Percentiles rank a stretch among this genome's conserved stretches.
Conservation (phyloP, 441 rosid species). For the Populus hybrid region DNA sequence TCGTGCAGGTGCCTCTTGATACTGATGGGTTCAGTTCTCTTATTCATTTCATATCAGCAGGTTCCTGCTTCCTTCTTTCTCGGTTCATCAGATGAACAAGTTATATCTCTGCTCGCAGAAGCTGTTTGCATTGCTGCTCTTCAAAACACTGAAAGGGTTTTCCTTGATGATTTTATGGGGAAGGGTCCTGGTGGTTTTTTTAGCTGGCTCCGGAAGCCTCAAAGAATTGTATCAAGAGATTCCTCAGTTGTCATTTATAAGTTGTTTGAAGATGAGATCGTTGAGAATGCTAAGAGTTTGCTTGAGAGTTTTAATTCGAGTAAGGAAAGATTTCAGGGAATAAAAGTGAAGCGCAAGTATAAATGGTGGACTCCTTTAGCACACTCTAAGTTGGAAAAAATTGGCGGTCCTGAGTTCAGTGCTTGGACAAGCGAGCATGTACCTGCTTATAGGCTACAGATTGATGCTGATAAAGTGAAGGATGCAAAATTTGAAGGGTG, state of each 20-base stretch:
- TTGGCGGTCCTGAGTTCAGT: constrained; percentile 72
- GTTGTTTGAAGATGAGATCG: constrained; percentile 59
- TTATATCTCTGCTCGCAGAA: constrained; percentile 71
- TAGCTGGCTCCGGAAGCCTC: constrained; percentile 42
- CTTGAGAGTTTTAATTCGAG: constrained; percentile 45
- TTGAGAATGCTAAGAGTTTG: constrained; percentile 46
- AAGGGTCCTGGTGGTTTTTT: constrained; percentile 30
- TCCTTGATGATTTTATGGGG: constrained; percentile 41
- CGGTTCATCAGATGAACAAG: constrained; percentile 57
- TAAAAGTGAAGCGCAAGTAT: constrained; percentile 30
- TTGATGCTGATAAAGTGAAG: constrained; percentile 45
- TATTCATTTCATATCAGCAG: constrained; percentile 63
- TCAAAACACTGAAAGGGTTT: constrained; percentile 55
- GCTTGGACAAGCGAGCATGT: constrained; percentile 69
- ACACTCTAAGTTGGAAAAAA: constrained; percentile 51
- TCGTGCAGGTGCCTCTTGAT: constrained; percentile 43
- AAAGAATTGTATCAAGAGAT: constrained; percentile 53
- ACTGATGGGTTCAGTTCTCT: constrained; percentile 65
- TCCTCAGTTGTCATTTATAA: constrained; percentile 50
- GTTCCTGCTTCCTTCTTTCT: constrained; percentile 56
- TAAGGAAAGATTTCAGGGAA: constrained; percentile 30
- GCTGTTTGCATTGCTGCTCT: constrained; percentile 60
- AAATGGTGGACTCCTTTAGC: constrained; percentile 56
- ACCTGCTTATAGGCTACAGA: constrained; percentile 67
- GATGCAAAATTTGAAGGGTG: constrained; percentile 77